Base-by-base conservation (phyloP, 306 rosid genomes). In the Styphnolobium japonicum region DNA sequence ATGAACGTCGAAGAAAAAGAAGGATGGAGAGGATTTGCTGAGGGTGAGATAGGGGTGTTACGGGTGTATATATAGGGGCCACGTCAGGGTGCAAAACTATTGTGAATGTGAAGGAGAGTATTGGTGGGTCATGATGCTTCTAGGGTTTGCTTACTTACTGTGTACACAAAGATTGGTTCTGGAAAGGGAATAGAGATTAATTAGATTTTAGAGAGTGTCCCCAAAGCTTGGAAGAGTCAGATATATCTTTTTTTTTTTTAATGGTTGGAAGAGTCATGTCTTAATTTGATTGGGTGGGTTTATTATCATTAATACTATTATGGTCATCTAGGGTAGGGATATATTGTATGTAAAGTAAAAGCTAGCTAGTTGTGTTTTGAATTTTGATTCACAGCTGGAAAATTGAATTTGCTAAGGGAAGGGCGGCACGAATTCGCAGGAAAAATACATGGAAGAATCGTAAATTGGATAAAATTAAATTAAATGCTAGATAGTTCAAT, bases 121-220 rank as follows among this genome's bases (percentile, higher is more conserved):
- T 57, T 31, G 56, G 62, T 77, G 81, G 71, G 71, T 49, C 83
- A 37, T n/a, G 86, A 82, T 25, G 83, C 65, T 80, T 85, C 77
- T 80, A 71, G 85, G 88, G 89, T 55, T 89, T 82, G 84, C 89
- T 75, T 90, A 55, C 89, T 75, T 90, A 55, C n/a, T 46, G 68
- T 85, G 27, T 68, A 92, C 92, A 80, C 88, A 75, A 85, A 77
- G 78, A 73, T 76, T 40, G 23, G 55, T 66, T 75, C 61, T 67
- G 29, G 39, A 69, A 46, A 68, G 37, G 11, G 70, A 37, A 71
- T 52, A 8, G 14, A 67, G 23, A 40, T 36, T 62, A 33, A 62
- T 33, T 33, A 34, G 25, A 3, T 23, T 63, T n/a, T n/a, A 34
- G 42, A 62, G 67, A n/a, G 42, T 45, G 23, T 4, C 79, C 67